phyloP scores from a whole-genome alignment of 148 eudicot species.

The Silene latifolia region DNA sequence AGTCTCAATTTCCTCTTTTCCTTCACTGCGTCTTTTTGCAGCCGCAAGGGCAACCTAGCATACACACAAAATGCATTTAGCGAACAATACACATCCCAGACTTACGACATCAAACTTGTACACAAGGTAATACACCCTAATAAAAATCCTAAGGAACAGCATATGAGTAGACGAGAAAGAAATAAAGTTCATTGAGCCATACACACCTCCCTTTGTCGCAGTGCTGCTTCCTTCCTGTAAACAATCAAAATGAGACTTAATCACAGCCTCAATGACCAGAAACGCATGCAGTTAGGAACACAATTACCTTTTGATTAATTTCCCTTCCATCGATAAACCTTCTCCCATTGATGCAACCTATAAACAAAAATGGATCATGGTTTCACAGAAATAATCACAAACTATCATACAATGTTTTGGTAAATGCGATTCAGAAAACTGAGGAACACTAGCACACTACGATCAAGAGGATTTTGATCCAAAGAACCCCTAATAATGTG shows the following conservation, averaged over 20 bases:
- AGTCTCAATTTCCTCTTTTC: constrained; percentile 65
- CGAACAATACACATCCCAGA: not conserved
- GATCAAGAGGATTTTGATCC: not conserved
- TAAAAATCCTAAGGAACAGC: not conserved
- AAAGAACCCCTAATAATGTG: not conserved
- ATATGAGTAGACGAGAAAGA: not conserved
- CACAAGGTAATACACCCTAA: not conserved
- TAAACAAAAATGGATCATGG: constrained; percentile 8
- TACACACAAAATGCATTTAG: constrained; percentile 16
- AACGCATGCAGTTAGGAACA: constrained; percentile 7
- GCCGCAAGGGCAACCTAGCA: constrained; percentile 86
- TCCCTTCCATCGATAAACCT: constrained; percentile 94
- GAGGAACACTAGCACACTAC: constrained; percentile 7
- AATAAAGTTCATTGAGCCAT: constrained; percentile 3
- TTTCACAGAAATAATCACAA: not conserved
- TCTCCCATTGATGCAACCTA: constrained; percentile 98
- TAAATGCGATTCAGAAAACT: not conserved
- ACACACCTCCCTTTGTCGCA: constrained; percentile 93
- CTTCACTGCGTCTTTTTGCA: constrained; percentile 68
- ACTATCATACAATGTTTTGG: not conserved
- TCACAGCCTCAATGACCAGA: constrained; percentile 8
- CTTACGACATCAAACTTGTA: not conserved
- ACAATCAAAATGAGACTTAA: constrained; percentile 23
- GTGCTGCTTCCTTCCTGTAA: constrained; percentile 95
- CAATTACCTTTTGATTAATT: constrained; percentile 80